Evolutionary conservation across 768 basidiomycete genomes (phyloP).

Genomic region (Pisolithus sp.): DNA sequence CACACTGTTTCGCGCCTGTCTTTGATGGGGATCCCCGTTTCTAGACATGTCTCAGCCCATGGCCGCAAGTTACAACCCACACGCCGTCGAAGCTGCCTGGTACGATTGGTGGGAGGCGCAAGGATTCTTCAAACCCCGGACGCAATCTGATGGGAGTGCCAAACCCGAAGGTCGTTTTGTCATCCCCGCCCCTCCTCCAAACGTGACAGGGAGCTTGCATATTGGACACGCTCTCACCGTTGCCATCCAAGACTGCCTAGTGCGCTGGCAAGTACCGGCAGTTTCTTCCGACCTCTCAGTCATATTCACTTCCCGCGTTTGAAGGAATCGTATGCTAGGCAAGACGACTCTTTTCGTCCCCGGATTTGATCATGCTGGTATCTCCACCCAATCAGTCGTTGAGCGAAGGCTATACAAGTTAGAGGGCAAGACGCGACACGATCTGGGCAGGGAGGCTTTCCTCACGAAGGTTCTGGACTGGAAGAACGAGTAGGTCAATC

Average conservation of each 20-base stretch:
- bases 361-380: slow-evolving; percentile 97
- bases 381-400: slow-evolving; percentile 96
- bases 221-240: slow-evolving; percentile 92
- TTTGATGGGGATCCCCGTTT: background rate
- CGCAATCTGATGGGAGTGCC: slow-evolving; percentile 47
- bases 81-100: slow-evolving; percentile 91
- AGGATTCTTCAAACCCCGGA: slow-evolving; percentile 83
- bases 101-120: slow-evolving; percentile 96
- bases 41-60: slow-evolving; percentile 83
- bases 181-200: slow-evolving; percentile 89
- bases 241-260: slow-evolving; percentile 83
- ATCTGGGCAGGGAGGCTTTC: slow-evolving; percentile 92
- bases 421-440: slow-evolving; percentile 78
- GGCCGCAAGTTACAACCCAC: slow-evolving; percentile 91
- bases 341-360: slow-evolving; percentile 86
- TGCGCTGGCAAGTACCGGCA: slow-evolving; percentile 65
- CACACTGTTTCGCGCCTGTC: background rate
- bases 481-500: slow-evolving; percentile 80
- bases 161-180: slow-evolving; percentile 71
- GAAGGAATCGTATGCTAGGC: slow-evolving; percentile 93
- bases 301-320: background rate
- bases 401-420: slow-evolving; percentile 87
- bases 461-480: slow-evolving; percentile 88
- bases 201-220: slow-evolving; percentile 93
- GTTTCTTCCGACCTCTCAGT: background rate